These are phyloP conservation scores for Clitocybe nebularis DNA, from an alignment of 1,284 basidiomycete genomes.

Conservation along the genomic window DNA sequence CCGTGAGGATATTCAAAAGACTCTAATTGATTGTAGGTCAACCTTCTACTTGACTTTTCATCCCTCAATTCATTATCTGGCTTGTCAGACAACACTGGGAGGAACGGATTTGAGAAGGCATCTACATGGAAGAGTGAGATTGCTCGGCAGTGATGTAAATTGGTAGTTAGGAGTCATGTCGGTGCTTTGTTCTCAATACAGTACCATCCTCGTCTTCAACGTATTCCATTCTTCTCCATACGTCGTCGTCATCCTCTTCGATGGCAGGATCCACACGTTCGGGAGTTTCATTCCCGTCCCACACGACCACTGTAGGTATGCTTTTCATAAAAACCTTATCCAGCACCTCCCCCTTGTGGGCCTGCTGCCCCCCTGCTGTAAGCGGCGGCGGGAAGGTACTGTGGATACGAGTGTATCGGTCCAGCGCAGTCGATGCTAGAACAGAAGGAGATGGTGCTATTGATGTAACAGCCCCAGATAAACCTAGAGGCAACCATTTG, in stretches of 20 bases:
- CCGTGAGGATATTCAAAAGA: conserved; percentile 76
- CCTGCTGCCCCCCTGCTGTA: conserved; percentile 48
- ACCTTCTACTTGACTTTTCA: neutral
- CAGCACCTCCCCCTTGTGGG: conserved; percentile 62
- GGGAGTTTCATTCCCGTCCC: conserved; percentile 37
- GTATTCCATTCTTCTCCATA: conserved; percentile 52
- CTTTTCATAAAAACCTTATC: conserved; percentile 69
- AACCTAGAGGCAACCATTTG: conserved; percentile 36
- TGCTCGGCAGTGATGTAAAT: conserved; percentile 30
- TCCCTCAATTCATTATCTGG: conserved; percentile 5
- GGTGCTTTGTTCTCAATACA: conserved; percentile 13
- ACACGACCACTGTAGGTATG: conserved; percentile 57
- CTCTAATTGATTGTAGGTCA: conserved; percentile 74
- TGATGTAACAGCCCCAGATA: conserved; percentile 67
- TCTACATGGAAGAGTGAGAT: conserved; percentile 87
- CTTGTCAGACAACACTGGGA: conserved; percentile 69
- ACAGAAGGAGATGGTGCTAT: conserved; percentile 49
- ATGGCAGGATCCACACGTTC: conserved; percentile 4
- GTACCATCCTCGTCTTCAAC: conserved; percentile 34
- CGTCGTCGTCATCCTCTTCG: conserved; percentile 36
- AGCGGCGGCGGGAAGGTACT: conserved; percentile 55
- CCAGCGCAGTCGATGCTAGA: conserved; percentile 59
- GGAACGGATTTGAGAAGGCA: conserved; percentile 91
- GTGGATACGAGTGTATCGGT: conserved; percentile 75
- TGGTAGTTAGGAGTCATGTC: neutral